Evolutionary conservation across 2,329 filamentous ascomycete genomes (phyloP).

Genomic region (Xylariomycetidae sp.): DNA sequence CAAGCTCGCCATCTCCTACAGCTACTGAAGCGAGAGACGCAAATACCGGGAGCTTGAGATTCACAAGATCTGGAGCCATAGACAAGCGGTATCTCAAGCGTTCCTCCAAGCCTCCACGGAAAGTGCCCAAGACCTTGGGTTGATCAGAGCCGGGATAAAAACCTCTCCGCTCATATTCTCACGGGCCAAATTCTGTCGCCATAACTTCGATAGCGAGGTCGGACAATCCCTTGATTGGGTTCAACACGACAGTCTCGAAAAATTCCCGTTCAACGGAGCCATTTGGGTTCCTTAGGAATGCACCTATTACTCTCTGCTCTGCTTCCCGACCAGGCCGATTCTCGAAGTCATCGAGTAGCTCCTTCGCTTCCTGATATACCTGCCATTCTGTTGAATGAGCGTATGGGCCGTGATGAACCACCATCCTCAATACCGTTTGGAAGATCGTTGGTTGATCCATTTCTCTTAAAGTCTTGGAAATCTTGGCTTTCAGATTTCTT

Average conservation of each 20-base stretch:
- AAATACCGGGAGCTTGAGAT: not conserved
- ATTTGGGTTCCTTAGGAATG: conserved; percentile 39
- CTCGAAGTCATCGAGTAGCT: conserved; percentile 46
- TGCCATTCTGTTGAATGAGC: conserved; percentile 43
- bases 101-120: not conserved
- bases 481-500: conserved; percentile 3
- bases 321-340: conserved; percentile 40
- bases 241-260: conserved; percentile 44
- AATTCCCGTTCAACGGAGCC: conserved; percentile 38
- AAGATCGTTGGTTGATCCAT: conserved; percentile 51
- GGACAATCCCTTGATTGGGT: conserved; percentile 43
- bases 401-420: conserved; percentile 35
- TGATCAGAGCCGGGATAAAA: not conserved
- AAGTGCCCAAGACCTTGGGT: not conserved
- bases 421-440: conserved; percentile 48
- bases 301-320: conserved; percentile 38
- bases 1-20: conserved; percentile 1
- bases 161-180: conserved; percentile 2
- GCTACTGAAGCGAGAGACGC: not conserved
- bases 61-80: conserved; percentile 7
- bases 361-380: conserved; percentile 37
- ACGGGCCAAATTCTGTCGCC: conserved; percentile 32
- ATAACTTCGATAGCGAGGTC: conserved; percentile 41
- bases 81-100: conserved; percentile 8
- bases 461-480: conserved; percentile 30